These are phyloP conservation scores for Kalaharituber pfeilii DNA, from an alignment of 2,329 filamentous ascomycete genomes.

Conservation along the genomic window DNA sequence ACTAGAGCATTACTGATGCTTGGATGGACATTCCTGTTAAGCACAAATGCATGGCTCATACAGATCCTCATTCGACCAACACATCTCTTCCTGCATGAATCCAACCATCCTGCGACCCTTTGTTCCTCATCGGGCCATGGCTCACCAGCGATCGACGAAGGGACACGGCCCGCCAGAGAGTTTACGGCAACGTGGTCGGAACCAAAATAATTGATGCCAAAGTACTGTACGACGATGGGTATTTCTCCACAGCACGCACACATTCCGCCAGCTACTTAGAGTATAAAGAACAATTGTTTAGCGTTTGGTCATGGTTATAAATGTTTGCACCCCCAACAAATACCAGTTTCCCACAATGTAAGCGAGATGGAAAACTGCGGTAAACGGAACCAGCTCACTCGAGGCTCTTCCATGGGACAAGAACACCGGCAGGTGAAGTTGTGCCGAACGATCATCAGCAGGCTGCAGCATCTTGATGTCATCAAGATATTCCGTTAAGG, in stretches of 20 bases:
- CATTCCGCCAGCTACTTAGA: too few species aligned
- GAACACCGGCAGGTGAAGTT: too few species aligned
- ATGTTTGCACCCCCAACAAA: too few species aligned
- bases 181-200: slow-evolving; percentile 16
- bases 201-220: slow-evolving; percentile 12
- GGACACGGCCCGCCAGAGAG: slow-evolving; percentile 15
- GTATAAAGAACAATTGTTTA: too few species aligned
- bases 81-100: slow-evolving; percentile 1
- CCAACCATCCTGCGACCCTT: background rate
- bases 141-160: slow-evolving; percentile 16
- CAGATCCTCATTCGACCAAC: background rate
- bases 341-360: too few species aligned
- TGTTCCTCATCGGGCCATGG: background rate
- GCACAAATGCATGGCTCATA: background rate
- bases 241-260: slow-evolving; percentile 14
- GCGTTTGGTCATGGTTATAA: too few species aligned
- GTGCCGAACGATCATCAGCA: too few species aligned
- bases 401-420: too few species aligned
- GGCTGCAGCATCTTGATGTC: background rate
- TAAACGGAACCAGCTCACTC: background rate
- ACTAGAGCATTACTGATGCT: background rate
- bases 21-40: background rate
- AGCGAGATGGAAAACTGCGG: background rate
- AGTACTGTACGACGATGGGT: too few species aligned
- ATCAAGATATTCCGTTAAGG: slow-evolving; percentile 8